These are phyloP conservation scores for Collybia nuda DNA, from an alignment of 768 basidiomycete species.

Conservation along the genomic window DNA sequence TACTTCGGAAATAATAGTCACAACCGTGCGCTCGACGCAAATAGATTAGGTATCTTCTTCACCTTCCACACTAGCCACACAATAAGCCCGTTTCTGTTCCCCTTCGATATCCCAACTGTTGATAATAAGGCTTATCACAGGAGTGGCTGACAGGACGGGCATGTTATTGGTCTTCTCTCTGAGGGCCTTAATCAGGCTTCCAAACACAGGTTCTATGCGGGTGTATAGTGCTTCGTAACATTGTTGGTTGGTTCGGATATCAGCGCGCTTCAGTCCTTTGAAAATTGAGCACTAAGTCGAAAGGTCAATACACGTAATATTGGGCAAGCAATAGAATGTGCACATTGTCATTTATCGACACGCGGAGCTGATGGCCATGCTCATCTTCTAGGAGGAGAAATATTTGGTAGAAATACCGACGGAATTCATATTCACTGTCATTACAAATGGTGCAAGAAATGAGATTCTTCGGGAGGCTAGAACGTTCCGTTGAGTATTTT, in stretches of 20 bases:
- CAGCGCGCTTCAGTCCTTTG: conserved; percentile 39
- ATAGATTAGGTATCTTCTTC: background rate
- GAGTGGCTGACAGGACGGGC: conserved; percentile 5
- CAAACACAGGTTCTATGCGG: conserved; percentile 45
- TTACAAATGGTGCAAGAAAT: conserved; percentile 51
- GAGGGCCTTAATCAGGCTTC: conserved; percentile 44
- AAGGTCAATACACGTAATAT: background rate
- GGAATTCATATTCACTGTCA: conserved; percentile 51
- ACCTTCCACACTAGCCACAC: conserved; percentile 18
- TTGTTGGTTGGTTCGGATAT: conserved; percentile 38
- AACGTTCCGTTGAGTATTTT: conserved; percentile 1
- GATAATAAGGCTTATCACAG: conserved; percentile 11
- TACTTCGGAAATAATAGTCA: no score
- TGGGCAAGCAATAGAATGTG: background rate
- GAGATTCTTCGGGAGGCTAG: conserved; percentile 42
- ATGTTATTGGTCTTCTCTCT: conserved; percentile 12
- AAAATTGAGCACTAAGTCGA: conserved; percentile 41
- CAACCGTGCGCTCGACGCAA: no score
- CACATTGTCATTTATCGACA: conserved; percentile 50
- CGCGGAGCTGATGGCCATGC: conserved; percentile 34
- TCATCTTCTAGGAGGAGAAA: conserved; percentile 54
- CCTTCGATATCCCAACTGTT: conserved; percentile 27
- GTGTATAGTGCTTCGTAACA: conserved; percentile 35
- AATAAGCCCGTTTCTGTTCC: conserved; percentile 21
- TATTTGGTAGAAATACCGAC: conserved; percentile 47